phyloP scores from a whole-genome alignment of 78 protist species.

The slime mould (Dictyostelium discoideum) region dicty_2.7 NC_007090.3:1488001-1488500 shows the following conservation, averaged over 20 bases:
- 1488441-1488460: constrained; percentile 88
- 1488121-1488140: not conserved
- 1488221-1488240: constrained; percentile 92
- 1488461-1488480: constrained; percentile 91
- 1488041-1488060: constrained; percentile 84
- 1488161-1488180: constrained; percentile 97
- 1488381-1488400: not conserved
- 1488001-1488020: constrained; percentile 79
- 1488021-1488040: constrained; percentile 90
- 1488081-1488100: not conserved
- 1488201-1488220: constrained; percentile 84
- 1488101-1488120: not conserved
- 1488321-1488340: constrained; percentile 89
- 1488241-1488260: constrained; percentile 89
- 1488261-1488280: constrained; percentile 96
- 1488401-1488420: constrained; percentile 21
- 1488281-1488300: constrained; percentile 97
- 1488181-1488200: constrained; percentile 91
- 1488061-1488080: constrained; percentile 58
- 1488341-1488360: constrained; percentile 88
- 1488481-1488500: constrained; percentile 86
- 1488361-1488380: not conserved
- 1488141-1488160: constrained; percentile 77
- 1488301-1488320: constrained; percentile 98
- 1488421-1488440: constrained; percentile 89